A percentile compares a stretch with the other conserved stretches of the same genome.
Evolutionary conservation across 2,329 filamentous ascomycete species (phyloP).

Genomic region (Diaporthe citrichinensis): DNA sequence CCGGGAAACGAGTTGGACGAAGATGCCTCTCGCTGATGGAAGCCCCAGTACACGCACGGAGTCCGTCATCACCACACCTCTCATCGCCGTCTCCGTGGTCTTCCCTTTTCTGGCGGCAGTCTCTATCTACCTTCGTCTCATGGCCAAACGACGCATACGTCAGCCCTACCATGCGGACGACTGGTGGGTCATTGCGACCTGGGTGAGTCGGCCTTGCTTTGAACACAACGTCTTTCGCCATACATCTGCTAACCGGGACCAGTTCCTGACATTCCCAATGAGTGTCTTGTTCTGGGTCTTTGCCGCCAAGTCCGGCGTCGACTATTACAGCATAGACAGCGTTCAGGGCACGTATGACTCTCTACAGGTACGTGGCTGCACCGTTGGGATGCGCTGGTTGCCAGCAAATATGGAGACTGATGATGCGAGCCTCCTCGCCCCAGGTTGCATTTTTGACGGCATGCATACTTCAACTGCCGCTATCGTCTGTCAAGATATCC

Average conservation of each 20-base stretch:
- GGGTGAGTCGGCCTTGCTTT: neutral
- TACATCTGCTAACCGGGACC: neutral
- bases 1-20: neutral
- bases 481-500: slow-evolving; percentile 5
- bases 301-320: neutral
- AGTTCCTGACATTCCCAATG: slow-evolving; percentile 6
- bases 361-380: neutral
- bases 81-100: slow-evolving; percentile 5
- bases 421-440: fast-evolving
- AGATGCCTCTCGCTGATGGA: neutral
- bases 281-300: slow-evolving; percentile 11
- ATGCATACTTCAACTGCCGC: neutral
- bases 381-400: neutral
- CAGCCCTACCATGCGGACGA: slow-evolving; percentile 15
- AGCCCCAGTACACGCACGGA: neutral
- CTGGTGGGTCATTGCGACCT: slow-evolving; percentile 16
- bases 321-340: neutral
- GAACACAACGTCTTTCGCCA: neutral
- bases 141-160: neutral
- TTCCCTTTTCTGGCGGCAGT: slow-evolving; percentile 15
- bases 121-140: neutral
- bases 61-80: slow-evolving; percentile 1
- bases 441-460: neutral
- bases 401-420: neutral
- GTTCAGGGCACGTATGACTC: neutral